These are phyloP conservation scores for Panellus pusillus DNA, from an alignment of 768 basidiomycete species.

Conservation along the genomic window DNA sequence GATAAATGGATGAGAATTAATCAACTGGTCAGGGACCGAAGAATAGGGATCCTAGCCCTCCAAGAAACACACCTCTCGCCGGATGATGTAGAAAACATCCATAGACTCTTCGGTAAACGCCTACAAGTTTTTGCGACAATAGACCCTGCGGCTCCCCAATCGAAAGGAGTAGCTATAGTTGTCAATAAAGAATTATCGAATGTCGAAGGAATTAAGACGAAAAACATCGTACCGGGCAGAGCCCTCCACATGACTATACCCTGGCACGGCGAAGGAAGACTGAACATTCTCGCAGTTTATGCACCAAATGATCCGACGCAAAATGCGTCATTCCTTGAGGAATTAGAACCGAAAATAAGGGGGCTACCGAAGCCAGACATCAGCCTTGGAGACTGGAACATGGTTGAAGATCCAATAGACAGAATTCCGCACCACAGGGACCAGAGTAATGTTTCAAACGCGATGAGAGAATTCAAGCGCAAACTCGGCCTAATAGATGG, in stretches of 20 bases:
- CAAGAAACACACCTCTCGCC: not conserved
- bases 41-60: not conserved
- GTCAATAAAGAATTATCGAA: not conserved
- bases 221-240: not conserved
- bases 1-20: not conserved
- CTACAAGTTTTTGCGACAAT: not conserved
- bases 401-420: constrained; percentile 13
- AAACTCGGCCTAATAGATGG: not conserved
- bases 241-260: not conserved
- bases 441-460: not conserved
- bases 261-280: not conserved
- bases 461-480: not conserved
- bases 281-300: not conserved
- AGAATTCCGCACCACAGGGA: constrained; percentile 7
- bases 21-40: not conserved
- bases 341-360: not conserved
- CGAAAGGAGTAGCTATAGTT: not conserved
- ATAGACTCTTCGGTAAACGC: not conserved
- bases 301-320: constrained; percentile 3
- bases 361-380: not conserved
- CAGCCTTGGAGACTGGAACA: constrained; percentile 3
- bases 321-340: not conserved
- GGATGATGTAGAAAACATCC: not conserved
- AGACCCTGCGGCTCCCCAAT: not conserved
- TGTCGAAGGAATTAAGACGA: not conserved